These are phyloP conservation scores for Calycina herbarum DNA, from an alignment of 2,329 filamentous ascomycete genomes.

Conservation along the genomic window DNA sequence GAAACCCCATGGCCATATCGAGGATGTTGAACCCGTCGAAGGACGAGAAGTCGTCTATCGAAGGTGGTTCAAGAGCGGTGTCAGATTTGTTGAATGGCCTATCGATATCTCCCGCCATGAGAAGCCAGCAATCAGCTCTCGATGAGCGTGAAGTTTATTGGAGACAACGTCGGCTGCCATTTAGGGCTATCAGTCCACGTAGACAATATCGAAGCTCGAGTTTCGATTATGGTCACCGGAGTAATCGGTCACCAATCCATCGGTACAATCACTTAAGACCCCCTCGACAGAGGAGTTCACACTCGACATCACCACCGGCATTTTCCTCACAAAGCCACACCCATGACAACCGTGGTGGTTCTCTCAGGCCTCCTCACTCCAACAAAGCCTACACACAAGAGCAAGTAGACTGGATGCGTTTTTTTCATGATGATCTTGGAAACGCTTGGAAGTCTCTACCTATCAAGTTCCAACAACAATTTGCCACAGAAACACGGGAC, in stretches of 20 bases:
- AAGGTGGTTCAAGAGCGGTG: neutral
- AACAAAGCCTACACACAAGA: slow-evolving; percentile 20
- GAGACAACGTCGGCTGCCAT: neutral
- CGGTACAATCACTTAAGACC: slow-evolving; percentile 1
- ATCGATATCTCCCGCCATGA: neutral
- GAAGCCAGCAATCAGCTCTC: neutral
- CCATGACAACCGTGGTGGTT: neutral
- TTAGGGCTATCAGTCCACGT: neutral
- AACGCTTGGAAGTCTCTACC: slow-evolving; percentile 12
- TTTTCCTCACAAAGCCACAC: neutral
- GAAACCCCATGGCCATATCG: slow-evolving; percentile 11
- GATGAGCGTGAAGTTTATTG: neutral
- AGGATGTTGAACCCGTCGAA: slow-evolving; percentile 9
- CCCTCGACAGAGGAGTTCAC: neutral
- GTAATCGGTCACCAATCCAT: slow-evolving; percentile 3
- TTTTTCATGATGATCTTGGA: slow-evolving; percentile 18
- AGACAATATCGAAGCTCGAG: slow-evolving; percentile 4
- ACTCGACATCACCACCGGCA: neutral
- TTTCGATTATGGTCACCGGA: neutral
- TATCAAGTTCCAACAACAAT: slow-evolving; percentile 9
- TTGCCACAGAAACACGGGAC: slow-evolving; percentile 10
- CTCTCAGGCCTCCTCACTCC: slow-evolving; percentile 9
- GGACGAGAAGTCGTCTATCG: neutral
- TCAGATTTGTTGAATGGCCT: neutral
- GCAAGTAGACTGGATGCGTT: slow-evolving; percentile 19